Conservation (phyloP, 192 early-diverging fungal genomes). For the Cetraspora pellucida region DNA sequence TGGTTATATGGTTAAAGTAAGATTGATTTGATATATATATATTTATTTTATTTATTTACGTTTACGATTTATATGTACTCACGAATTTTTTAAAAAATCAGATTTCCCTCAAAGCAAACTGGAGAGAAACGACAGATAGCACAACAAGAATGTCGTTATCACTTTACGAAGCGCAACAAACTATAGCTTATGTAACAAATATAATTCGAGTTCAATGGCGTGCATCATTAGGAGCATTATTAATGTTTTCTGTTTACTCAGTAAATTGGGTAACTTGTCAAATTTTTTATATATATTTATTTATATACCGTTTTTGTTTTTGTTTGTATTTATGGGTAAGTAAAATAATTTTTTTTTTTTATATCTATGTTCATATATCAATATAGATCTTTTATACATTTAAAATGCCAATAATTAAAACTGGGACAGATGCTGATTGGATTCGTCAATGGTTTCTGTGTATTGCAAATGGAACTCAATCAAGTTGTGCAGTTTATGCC, state of each 20-base stretch:
- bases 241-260: slow-evolving; percentile 17
- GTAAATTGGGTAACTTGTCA: slow-evolving; percentile 9
- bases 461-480: neutral
- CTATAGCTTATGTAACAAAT: neutral
- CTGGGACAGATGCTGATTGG: neutral
- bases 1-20: neutral
- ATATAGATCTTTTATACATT: neutral
- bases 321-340: too few relatives aligned
- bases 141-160: neutral
- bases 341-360: too few relatives aligned
- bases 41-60: neutral
- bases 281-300: too few relatives aligned
- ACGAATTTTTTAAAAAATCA: neutral
- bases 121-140: neutral
- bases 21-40: neutral
- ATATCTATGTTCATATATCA: too few relatives aligned
- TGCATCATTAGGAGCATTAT: slow-evolving; percentile 13
- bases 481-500: neutral
- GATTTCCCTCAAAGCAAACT: neutral
- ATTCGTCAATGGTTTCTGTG: neutral
- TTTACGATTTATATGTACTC: neutral
- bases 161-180: neutral
- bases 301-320: too few relatives aligned
- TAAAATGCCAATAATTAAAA: neutral
- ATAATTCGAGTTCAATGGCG: slow-evolving; percentile 26